A percentile compares a stretch with the other conserved stretches of the same genome.
Evolutionary conservation across 192 early-diverging fungal genomes (phyloP).

Genomic region (Bifiguratus adelaidae): DNA sequence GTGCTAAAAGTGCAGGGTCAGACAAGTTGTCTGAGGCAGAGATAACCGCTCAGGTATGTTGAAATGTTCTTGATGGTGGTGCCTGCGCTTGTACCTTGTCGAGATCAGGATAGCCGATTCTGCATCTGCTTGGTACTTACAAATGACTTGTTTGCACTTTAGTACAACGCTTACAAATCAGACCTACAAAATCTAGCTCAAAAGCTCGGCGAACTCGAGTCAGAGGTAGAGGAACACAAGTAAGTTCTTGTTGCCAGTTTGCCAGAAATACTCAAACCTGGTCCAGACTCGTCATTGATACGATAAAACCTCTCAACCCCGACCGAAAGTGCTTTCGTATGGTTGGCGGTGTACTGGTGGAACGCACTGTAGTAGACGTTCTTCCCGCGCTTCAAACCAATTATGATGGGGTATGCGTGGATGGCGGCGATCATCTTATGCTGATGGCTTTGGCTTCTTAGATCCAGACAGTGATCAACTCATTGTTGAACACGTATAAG

Average conservation of each 20-base stretch:
- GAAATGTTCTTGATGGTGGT: too few relatives aligned
- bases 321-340: constrained; percentile 90
- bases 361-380: constrained; percentile 87
- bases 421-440: background rate
- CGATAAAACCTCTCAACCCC: constrained; percentile 67
- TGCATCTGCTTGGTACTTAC: too few relatives aligned
- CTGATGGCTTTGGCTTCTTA: constrained; percentile 8
- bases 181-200: constrained; percentile 77
- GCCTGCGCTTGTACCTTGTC: too few relatives aligned
- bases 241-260: constrained; percentile 18
- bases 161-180: constrained; percentile 59
- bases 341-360: constrained; percentile 88
- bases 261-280: too few relatives aligned
- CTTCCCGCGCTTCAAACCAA: constrained; percentile 81
- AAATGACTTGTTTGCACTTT: background rate
- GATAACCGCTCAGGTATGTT: too few relatives aligned
- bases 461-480: constrained; percentile 70
- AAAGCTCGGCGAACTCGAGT: constrained; percentile 92
- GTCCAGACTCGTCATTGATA: constrained; percentile 89
- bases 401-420: constrained; percentile 57
- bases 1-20: too few relatives aligned
- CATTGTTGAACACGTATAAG: constrained; percentile 70
- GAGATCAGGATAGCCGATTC: too few relatives aligned
- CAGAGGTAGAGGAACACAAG: constrained; percentile 90
- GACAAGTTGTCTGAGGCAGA: too few relatives aligned